These are phyloP conservation scores for Zoysia pacifica DNA, from an alignment of 176 grass and related monocot genomes.

Conservation along the genomic window DNA sequence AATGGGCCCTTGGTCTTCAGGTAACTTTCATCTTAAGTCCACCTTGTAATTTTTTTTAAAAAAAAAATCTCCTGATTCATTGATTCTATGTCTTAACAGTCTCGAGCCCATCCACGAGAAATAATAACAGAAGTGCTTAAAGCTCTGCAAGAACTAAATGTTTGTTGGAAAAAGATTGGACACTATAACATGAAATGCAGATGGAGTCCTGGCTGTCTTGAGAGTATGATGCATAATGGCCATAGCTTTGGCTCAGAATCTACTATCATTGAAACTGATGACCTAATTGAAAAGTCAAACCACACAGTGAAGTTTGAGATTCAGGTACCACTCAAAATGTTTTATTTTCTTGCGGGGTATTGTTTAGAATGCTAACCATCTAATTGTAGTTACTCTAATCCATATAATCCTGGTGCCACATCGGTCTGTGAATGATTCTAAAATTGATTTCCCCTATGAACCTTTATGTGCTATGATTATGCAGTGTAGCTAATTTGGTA, in stretches of 20 bases:
- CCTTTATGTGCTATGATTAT: conserved; percentile 20
- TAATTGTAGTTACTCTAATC: background rate
- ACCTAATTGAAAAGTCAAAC: conserved; percentile 39
- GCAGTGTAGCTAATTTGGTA: background rate
- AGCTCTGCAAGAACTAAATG: conserved; percentile 73
- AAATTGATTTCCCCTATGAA: background rate
- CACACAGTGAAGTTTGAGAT: conserved; percentile 76
- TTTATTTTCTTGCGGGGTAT: background rate
- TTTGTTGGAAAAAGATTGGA: conserved; percentile 90
- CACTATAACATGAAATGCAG: conserved; percentile 94
- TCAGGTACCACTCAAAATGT: conserved; percentile 49
- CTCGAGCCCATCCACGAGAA: conserved; percentile 75
- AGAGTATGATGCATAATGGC: conserved; percentile 53
- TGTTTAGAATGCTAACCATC: conserved; percentile 14
- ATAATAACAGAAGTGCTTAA: conserved; percentile 85
- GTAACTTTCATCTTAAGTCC: conserved; percentile 30
- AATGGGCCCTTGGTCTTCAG: conserved; percentile 94
- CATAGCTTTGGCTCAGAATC: conserved; percentile 55
- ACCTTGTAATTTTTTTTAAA: too few species aligned
- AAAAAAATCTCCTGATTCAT: too few species aligned
- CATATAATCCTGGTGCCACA: background rate
- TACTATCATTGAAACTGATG: conserved; percentile 48
- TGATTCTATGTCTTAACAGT: conserved; percentile 45
- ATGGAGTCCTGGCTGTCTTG: conserved; percentile 59
- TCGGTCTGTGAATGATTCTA: background rate